phyloP scores from a whole-genome alignment of 2,329 filamentous ascomycete genomes.

The Kalaharituber pfeilii region DNA sequence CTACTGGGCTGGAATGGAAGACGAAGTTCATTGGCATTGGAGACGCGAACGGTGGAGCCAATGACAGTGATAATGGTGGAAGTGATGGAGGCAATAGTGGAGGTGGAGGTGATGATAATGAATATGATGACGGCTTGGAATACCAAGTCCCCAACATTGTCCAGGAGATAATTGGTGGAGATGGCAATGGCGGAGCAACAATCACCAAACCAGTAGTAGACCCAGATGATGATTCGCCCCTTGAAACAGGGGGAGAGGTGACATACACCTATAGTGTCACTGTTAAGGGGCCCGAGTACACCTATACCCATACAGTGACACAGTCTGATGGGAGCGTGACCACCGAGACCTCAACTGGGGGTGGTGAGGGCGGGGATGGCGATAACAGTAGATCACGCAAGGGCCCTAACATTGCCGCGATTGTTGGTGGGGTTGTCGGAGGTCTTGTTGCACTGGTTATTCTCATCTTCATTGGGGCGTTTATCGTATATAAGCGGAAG shows the following conservation, averaged over 20 bases:
- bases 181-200: constrained; percentile 49
- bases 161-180: constrained; percentile 49
- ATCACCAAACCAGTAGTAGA: constrained; percentile 44
- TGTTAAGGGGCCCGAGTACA: constrained; percentile 29
- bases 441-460: constrained; percentile 37
- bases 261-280: constrained; percentile 35
- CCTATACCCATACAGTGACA: constrained; percentile 28
- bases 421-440: constrained; percentile 33
- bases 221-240: constrained; percentile 46
- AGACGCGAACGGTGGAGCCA: constrained; percentile 37
- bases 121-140: constrained; percentile 41
- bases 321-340: constrained; percentile 24
- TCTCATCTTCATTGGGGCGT: constrained; percentile 42
- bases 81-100: too few species aligned
- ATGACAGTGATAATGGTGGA: constrained; percentile 29
- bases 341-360: constrained; percentile 18
- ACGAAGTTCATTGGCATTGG: constrained; percentile 48
- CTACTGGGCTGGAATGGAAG: constrained; percentile 52
- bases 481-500: constrained; percentile 41
- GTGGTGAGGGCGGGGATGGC: constrained; percentile 10
- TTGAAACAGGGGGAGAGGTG: constrained; percentile 50
- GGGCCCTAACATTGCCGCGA: constrained; percentile 37
- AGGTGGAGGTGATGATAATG: constrained; percentile 34
- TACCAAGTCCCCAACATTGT: constrained; percentile 55
- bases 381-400: too few species aligned